Percentiles rank a stretch among this genome's conserved stretches.
Conservation (phyloP, 2,329 filamentous ascomycete genomes). For the Coleophoma eucalyptorum region DNA sequence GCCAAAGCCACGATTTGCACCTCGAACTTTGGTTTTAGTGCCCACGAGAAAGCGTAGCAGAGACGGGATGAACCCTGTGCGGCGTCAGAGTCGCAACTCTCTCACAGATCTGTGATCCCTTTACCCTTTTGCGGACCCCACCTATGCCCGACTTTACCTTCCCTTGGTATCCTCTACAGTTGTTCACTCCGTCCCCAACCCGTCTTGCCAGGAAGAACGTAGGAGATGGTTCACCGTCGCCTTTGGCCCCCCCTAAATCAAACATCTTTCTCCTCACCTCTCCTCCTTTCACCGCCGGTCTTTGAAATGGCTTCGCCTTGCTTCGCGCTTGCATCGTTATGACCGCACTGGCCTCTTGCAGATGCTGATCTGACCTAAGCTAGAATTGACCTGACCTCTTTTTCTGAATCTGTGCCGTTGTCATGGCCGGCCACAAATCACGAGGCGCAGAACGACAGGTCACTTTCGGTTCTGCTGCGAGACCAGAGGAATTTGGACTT, state of each 20-base stretch:
- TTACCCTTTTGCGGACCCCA: too few relatives aligned
- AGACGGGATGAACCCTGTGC: constrained; percentile 1
- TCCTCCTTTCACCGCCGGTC: neutral
- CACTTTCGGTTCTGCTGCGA: neutral
- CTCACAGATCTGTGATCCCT: neutral
- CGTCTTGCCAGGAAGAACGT: too few relatives aligned
- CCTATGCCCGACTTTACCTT: too few relatives aligned
- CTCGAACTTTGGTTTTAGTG: neutral
- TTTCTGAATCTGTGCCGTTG: neutral
- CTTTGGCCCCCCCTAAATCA: neutral
- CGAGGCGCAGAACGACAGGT: neutral
- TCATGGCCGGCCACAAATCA: neutral
- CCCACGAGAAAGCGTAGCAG: neutral
- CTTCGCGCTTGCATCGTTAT: neutral
- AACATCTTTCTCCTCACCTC: neutral
- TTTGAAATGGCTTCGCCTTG: neutral
- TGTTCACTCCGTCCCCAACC: too few relatives aligned
- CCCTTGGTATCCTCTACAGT: too few relatives aligned
- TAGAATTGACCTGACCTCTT: neutral
- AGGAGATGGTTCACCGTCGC: too few relatives aligned
- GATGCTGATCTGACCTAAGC: neutral
- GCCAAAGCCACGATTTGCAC: too few relatives aligned
- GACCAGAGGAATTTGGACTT: neutral
- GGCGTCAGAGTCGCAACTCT: neutral
- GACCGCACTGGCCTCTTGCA: neutral